Evolutionary conservation across 2,329 filamentous ascomycete species (phyloP).

Genomic region (Scedosporium apiospermum): DNA sequence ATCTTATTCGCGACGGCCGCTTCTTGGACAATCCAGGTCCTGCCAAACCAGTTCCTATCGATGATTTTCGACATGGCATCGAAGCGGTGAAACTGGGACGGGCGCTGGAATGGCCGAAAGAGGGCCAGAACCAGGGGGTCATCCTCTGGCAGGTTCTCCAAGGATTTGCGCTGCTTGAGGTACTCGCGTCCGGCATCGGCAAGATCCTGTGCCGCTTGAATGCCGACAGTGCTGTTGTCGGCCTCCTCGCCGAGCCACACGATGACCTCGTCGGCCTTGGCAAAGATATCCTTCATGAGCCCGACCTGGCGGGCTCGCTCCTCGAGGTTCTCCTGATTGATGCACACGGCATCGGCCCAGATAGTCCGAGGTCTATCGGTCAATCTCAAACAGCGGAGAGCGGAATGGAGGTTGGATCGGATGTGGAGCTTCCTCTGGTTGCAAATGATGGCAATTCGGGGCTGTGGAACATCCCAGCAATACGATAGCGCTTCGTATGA

Average conservation of each 20-base stretch:
- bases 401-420: conserved; percentile 4
- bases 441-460: neutral
- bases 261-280: conserved; percentile 8
- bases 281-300: conserved; percentile 12
- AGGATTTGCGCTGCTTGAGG: neutral
- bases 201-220: conserved; percentile 1
- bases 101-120: neutral
- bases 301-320: conserved; percentile 12
- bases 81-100: neutral
- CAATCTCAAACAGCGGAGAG: neutral
- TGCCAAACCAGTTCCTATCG: neutral
- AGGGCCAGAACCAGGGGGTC: neutral
- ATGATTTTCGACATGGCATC: neutral
- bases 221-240: conserved; percentile 3
- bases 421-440: neutral
- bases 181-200: neutral
- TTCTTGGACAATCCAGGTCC: neutral
- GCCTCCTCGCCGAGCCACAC: conserved; percentile 10
- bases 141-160: neutral
- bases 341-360: conserved; percentile 14
- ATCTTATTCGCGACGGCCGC: neutral
- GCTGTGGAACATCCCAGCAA: neutral
- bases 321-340: conserved; percentile 11
- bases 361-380: neutral
- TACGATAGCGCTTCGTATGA: neutral